Evolutionary conservation across 495 filamentous ascomycete genomes (phyloP).

Genomic region (Penicillium paradoxum): DNA sequence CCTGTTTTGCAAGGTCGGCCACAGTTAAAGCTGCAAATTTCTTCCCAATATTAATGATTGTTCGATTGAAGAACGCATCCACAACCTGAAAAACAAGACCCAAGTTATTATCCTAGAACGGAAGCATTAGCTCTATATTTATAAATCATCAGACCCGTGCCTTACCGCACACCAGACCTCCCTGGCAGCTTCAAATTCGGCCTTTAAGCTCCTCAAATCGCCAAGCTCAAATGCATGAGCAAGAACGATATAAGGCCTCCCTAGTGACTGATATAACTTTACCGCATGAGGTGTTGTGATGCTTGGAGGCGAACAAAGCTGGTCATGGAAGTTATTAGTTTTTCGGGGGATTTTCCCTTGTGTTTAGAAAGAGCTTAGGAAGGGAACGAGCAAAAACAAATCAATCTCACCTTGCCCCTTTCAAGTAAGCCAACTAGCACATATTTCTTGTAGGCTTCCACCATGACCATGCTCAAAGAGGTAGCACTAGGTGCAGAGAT

Average conservation of each 20-base stretch:
- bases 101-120: constrained; percentile 51
- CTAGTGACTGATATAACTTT: constrained; percentile 54
- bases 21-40: constrained; percentile 47
- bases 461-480: constrained; percentile 67
- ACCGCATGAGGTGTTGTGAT: constrained; percentile 42
- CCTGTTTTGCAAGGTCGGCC: constrained; percentile 34
- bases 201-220: constrained; percentile 49
- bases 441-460: constrained; percentile 93
- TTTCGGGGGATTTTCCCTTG: too few species aligned
- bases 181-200: constrained; percentile 52
- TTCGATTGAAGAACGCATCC: constrained; percentile 42
- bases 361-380: too few species aligned
- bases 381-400: background rate
- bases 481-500: constrained; percentile 58
- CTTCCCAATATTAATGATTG: constrained; percentile 38
- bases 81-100: constrained; percentile 51
- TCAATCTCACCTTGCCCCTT: constrained; percentile 58
- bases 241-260: constrained; percentile 66
- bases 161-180: constrained; percentile 57
- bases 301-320: constrained; percentile 40
- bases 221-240: constrained; percentile 62
- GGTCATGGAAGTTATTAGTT: constrained; percentile 13
- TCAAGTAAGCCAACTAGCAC: constrained; percentile 69
- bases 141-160: constrained; percentile 6
- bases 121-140: constrained; percentile 5